Base-by-base conservation (phyloP, 2,329 filamentous ascomycete genomes). In the Cladobotryum protrusum region DNA sequence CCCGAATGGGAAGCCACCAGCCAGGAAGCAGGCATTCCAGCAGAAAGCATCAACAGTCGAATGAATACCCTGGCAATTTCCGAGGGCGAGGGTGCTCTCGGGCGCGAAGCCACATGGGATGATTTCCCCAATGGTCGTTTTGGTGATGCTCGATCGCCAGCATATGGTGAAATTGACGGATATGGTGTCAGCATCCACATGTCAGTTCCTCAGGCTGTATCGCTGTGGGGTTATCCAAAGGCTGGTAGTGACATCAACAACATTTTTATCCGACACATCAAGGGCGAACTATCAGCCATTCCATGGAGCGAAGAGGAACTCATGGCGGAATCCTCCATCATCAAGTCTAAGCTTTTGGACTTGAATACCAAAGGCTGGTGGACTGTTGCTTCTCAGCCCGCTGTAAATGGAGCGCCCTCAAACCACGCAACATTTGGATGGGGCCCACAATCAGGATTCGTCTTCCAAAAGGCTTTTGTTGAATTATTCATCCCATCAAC, bases 401-500 rank as follows among this genome's bases (percentile, higher is more conserved):
- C 92, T 14, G 89, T 96, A 50, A 95, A 96, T 64, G 90, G 91
- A 39, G 71, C 91, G 17, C 79, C 79, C 34, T 95, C 87, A 24
- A 81, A 78, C 43, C 82, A 99, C 65, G 71, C 78, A 3, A 81
- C 88, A 17, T 96, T 95, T 61, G 93, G 93, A 55, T 99, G 93
- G 93, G 93, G 93, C 1, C 93, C 93, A 0, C 81, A 79, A 45
- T 85, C 91, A 60, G 93, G 93, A 15, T 97, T 95, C 66, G 90
- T 97, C 43, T 99, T 96, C 74, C 93, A 99, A 64, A 99, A 97
- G 70, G 87, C 92, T 0, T 99, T 99, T 67, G 90, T 99, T 46
- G 93, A 99, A 67, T 89, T 97, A 71, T 99, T 99, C 75, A 72
- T 95, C 51, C 84, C 91, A 0, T 71, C 76, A 0, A 67, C 77